A percentile compares a stretch with the other conserved stretches of the same genome.
phyloP scores from a whole-genome alignment of 139 green algal genomes.

The Micractinium conductrix region DNA sequence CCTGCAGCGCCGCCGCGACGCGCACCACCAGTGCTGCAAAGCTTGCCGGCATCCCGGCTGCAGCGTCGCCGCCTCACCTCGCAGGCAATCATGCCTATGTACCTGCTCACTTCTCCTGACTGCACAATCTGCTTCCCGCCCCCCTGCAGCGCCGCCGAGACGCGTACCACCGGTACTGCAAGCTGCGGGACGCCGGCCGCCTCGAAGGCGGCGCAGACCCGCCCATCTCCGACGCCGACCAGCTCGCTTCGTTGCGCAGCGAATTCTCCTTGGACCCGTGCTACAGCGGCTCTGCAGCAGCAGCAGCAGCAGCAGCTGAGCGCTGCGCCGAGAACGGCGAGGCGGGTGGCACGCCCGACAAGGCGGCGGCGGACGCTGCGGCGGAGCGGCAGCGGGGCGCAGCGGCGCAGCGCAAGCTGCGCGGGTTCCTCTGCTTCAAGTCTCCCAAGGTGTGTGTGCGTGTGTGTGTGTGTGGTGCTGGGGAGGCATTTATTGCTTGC shows the following conservation, averaged over 20 bases:
- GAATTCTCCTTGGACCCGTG: neutral
- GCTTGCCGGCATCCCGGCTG: too few relatives aligned
- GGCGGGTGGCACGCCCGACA: neutral
- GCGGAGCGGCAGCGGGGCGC: neutral
- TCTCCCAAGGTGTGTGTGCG: neutral
- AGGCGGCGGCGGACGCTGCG: neutral
- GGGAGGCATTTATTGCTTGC: too few relatives aligned
- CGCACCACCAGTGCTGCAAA: too few relatives aligned
- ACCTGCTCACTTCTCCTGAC: too few relatives aligned
- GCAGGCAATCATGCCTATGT: too few relatives aligned
- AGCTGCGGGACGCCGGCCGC: slow-evolving; percentile 2
- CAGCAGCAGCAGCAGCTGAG: neutral
- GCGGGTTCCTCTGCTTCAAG: neutral
- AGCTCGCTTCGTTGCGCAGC: neutral
- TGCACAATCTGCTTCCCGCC: neutral
- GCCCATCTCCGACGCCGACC: neutral
- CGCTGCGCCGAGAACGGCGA: neutral
- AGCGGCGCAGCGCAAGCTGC: too few relatives aligned
- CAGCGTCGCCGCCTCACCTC: too few relatives aligned
- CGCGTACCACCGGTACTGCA: slow-evolving; percentile 18
- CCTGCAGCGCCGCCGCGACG: neutral
- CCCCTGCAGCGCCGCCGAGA: slow-evolving; percentile 4
- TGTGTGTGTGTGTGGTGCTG: too few relatives aligned
- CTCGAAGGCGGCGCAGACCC: slow-evolving; percentile 5
- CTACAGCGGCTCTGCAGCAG: neutral